Evolutionary conservation across 371 early-diverging fungal genomes (phyloP).

Genomic region (Mucor circinelloides): DNA sequence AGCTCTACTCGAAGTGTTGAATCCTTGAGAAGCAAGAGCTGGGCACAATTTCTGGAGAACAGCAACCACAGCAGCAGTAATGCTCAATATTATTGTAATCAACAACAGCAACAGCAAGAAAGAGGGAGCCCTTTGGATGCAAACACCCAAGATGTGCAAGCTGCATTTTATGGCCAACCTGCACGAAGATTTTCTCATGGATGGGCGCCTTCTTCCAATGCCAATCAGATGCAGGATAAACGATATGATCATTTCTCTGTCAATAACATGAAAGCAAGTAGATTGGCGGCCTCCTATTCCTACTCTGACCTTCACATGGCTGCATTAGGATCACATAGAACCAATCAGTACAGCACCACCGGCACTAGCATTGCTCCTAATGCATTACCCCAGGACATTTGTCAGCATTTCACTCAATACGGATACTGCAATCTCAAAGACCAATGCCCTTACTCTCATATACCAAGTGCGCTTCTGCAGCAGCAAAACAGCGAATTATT

Average conservation of each 20-base stretch:
- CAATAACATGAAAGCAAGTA: slow-evolving; percentile 9
- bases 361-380: neutral
- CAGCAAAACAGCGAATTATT: neutral
- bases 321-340: slow-evolving; percentile 1
- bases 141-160: slow-evolving; percentile 22
- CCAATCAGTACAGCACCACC: neutral
- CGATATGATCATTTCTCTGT: neutral
- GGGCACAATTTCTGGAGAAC: slow-evolving; percentile 48
- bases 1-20: slow-evolving; percentile 38
- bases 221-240: neutral
- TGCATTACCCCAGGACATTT: slow-evolving; percentile 2
- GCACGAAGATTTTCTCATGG: slow-evolving; percentile 31
- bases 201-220: slow-evolving; percentile 17
- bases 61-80: slow-evolving; percentile 2
- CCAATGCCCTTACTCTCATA: slow-evolving; percentile 59
- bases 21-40: slow-evolving; percentile 47
- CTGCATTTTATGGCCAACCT: slow-evolving; percentile 33
- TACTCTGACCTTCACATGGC: slow-evolving; percentile 31
- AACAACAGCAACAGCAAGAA: neutral
- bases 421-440: slow-evolving; percentile 65
- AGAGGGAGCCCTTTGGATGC: neutral
- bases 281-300: slow-evolving; percentile 38
- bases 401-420: slow-evolving; percentile 54
- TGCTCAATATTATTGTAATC: neutral
- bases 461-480: slow-evolving; percentile 3